Evolutionary conservation across 2,329 filamentous ascomycete genomes (phyloP), one percentile per base, ranked within the genome.

Genomic region (Trichoderma koningiopsis): DNA sequence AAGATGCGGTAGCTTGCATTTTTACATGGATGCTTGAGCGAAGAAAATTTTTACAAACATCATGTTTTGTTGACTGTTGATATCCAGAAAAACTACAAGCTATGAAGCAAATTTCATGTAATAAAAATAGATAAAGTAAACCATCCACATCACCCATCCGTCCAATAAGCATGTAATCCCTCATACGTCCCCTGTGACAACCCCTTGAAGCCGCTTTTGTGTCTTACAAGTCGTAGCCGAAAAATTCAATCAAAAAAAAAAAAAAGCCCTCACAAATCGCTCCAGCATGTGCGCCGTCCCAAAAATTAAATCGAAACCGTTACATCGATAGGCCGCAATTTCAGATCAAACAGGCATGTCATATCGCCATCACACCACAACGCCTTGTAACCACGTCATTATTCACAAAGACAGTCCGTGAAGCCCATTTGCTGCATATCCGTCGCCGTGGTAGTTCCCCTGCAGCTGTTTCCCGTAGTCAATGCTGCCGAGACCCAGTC

Each of bases 401-500:
- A 35, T 37, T 67, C 55, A 67, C 63, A 67, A 14, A 19, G 55
- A 59, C 40, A 67, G 29, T 11, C 63, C 63, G 63, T 67, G 53
- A n/a, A 67, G 63, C 37, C 63, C 63, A 31, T 67, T 59, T 58
- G 63, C 35, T 47, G 63, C 49, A 52, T 10, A 67, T 37, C 63
- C 63, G 7, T 67, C 63, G 40, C 57, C 49, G 40, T 67, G 63
- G 31, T 64, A 69, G 53, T 59, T 69, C 29, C 43, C 65, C 4
- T 69, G 65, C 70, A 77, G 73, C 37, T 77, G 75, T 60, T 77
- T 76, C 22, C 73, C 73, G 63, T 78, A 80, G 53, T 80, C 75
- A 35, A 77, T 72, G 63, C 77, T 79, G 37, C 77, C 78, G 56
- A 84, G 79, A 65, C 80, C 79, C 14, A 86, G 74, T 24, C 84